Evolutionary conservation across 768 basidiomycete genomes (phyloP).

Genomic region (Podaxis sp.): DNA sequence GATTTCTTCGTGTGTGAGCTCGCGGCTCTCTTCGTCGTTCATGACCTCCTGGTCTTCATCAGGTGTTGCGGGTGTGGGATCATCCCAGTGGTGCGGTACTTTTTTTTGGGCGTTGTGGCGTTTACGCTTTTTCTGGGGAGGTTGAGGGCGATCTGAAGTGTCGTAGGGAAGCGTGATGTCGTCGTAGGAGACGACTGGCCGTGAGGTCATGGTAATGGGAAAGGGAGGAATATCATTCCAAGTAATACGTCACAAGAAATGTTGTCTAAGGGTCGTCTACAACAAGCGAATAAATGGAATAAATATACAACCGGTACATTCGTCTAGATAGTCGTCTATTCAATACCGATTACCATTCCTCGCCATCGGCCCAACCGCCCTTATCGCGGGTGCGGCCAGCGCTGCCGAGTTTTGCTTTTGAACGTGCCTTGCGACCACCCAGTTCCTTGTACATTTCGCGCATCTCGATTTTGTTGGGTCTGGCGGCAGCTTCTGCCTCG

Average conservation of each 20-base stretch:
- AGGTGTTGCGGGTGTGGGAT: conserved; percentile 21
- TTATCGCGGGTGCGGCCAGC: conserved; percentile 62
- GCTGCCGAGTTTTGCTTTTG: conserved; percentile 72
- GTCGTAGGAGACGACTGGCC: conserved; percentile 58
- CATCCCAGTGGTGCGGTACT: conserved; percentile 37
- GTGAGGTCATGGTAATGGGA: conserved; percentile 24
- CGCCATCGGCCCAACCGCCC: conserved; percentile 62
- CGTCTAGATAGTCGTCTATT: not conserved
- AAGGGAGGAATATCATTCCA: not conserved
- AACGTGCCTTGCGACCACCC: conserved; percentile 75
- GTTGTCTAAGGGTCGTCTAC: not conserved
- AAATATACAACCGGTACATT: not conserved
- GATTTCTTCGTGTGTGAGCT: conserved; percentile 68
- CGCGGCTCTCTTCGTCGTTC: conserved; percentile 51
- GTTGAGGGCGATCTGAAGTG: conserved; percentile 12
- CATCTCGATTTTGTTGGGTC: conserved; percentile 80
- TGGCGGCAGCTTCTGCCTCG: conserved; percentile 45
- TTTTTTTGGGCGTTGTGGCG: conserved; percentile 27
- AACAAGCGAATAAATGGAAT: not conserved
- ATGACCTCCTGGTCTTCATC: conserved; percentile 15
- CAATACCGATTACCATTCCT: conserved; percentile 20
- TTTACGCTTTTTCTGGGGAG: conserved; percentile 50
- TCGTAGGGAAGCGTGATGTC: conserved; percentile 49
- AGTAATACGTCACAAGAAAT: not conserved
- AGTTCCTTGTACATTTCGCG: conserved; percentile 89